These are phyloP conservation scores for Penicillium aurantiogriseum DNA, from an alignment of 2,329 filamentous ascomycete species.

Conservation along the genomic window DNA sequence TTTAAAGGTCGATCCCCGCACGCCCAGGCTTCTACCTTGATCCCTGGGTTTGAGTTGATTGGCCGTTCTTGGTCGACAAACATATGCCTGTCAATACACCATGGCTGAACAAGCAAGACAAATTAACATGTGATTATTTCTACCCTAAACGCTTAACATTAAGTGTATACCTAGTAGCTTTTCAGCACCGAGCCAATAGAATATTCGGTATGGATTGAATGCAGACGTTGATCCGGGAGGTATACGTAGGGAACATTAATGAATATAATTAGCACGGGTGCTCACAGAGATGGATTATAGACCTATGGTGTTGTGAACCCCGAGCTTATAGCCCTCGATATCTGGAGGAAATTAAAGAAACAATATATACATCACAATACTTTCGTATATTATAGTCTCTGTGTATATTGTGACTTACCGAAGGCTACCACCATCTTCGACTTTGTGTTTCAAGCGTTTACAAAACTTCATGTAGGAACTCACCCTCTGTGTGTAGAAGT, in stretches of 20 bases:
- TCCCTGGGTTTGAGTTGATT: not conserved
- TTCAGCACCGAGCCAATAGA: too few species aligned
- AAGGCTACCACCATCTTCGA: too few species aligned
- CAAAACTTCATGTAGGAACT: too few species aligned
- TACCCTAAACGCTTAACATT: not conserved
- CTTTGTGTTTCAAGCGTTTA: not conserved
- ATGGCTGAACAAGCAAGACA: not conserved
- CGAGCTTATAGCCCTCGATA: not conserved
- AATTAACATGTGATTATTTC: conserved; percentile 6
- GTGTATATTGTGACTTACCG: not conserved
- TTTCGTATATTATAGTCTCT: not conserved
- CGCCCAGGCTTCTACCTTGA: not conserved
- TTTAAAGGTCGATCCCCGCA: conserved; percentile 1
- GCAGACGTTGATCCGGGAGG: not conserved
- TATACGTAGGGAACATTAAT: not conserved
- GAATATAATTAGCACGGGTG: not conserved
- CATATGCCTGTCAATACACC: not conserved
- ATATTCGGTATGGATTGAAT: not conserved
- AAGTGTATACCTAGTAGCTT: not conserved
- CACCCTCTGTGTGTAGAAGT: not conserved
- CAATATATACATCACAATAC: not conserved
- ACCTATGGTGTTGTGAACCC: not conserved
- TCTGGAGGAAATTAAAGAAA: not conserved
- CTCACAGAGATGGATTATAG: not conserved
- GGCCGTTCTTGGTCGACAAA: not conserved